Evolutionary conservation across 805 yeast species (phyloP).

Genomic region (Wickerhamomyces bovis): DNA sequence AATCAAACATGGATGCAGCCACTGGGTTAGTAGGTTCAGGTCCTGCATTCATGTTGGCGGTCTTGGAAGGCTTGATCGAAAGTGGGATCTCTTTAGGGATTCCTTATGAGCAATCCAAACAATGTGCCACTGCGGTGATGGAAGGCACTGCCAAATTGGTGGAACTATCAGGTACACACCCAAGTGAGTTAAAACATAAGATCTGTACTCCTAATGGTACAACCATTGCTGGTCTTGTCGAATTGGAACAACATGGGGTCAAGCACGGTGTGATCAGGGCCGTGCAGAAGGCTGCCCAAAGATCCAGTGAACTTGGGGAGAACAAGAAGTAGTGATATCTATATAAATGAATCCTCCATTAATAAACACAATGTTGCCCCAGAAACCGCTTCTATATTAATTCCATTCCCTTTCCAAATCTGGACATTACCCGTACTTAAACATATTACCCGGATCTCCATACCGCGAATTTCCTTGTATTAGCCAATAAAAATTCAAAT

Average conservation of each 20-base stretch:
- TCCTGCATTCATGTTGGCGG: constrained; percentile 85
- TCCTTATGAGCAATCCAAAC: constrained; percentile 74
- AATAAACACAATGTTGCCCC: no score
- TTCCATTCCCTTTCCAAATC: background rate
- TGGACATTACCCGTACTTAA: background rate
- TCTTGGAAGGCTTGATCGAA: constrained; percentile 88
- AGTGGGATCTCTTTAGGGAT: constrained; percentile 95
- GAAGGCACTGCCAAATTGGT: constrained; percentile 94
- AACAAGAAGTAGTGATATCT: constrained; percentile 35
- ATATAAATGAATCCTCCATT: no score
- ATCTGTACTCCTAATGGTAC: constrained; percentile 98
- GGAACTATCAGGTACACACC: constrained; percentile 74
- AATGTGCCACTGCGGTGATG: constrained; percentile 88
- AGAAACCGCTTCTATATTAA: background rate
- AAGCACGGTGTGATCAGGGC: constrained; percentile 85
- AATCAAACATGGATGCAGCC: constrained; percentile 93
- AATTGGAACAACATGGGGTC: constrained; percentile 87
- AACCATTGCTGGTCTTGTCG: constrained; percentile 90
- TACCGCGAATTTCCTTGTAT: background rate
- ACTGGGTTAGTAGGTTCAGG: constrained; percentile 95
- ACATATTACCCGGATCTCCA: background rate
- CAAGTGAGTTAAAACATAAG: constrained; percentile 78
- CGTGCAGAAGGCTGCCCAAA: constrained; percentile 85
- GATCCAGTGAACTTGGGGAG: constrained; percentile 57
- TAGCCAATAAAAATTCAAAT: constrained; percentile 9